These are phyloP conservation scores for Cornus controversa DNA, from an alignment of 148 eudicot species.

Conservation along the genomic window DNA sequence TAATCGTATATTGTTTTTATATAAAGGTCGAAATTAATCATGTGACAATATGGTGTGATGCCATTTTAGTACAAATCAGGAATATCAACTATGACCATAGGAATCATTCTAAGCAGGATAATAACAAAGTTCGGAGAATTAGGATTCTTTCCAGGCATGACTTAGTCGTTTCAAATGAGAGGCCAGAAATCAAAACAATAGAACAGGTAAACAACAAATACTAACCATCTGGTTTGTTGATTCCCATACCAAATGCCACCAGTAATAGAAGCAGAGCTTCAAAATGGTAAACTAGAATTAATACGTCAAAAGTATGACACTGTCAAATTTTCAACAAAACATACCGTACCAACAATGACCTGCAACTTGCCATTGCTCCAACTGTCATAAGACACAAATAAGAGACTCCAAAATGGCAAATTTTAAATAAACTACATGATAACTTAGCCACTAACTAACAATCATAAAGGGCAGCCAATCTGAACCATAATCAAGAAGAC, in stretches of 20 bases:
- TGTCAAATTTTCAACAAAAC: constrained; percentile 4
- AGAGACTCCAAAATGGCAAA: constrained; percentile 5
- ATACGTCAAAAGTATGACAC: background rate
- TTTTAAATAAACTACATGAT: background rate
- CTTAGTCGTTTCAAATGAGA: background rate
- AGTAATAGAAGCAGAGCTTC: constrained; percentile 30
- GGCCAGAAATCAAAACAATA: background rate
- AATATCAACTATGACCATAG: background rate
- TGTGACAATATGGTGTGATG: background rate
- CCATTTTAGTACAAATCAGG: background rate
- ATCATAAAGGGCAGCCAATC: background rate
- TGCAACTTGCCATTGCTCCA: constrained; percentile 94
- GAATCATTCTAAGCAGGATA: background rate
- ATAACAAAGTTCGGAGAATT: background rate
- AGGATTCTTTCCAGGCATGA: background rate
- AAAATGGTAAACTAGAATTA: background rate
- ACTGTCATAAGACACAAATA: constrained; percentile 38
- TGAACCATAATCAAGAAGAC: background rate
- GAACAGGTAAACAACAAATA: constrained; percentile 26
- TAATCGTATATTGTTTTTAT: too few relatives aligned
- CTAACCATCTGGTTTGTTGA: constrained; percentile 99
- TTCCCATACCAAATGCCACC: constrained; percentile 99
- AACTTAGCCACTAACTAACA: background rate
- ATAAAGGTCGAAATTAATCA: too few relatives aligned
- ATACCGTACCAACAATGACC: constrained; percentile 97